These are phyloP conservation scores for Ceriops tagal DNA, from an alignment of 345 rosid species.

Conservation along the genomic window DNA sequence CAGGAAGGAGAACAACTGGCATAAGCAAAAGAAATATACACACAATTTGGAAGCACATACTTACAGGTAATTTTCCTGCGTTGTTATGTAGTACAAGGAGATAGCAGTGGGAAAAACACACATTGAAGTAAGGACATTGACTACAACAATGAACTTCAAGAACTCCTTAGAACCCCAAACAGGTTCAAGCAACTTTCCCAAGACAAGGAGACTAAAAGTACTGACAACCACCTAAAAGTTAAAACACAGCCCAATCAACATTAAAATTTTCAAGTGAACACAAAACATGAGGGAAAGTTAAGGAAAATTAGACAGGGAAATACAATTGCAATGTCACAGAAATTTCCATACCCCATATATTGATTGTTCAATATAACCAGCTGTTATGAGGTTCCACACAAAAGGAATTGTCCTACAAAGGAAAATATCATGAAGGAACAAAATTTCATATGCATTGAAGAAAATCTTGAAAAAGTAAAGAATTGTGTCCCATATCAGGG, in stretches of 20 bases:
- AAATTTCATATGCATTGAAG: neutral
- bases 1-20: neutral
- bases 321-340: neutral
- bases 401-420: slow-evolving; percentile 86
- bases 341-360: slow-evolving; percentile 66
- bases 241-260: slow-evolving; percentile 4
- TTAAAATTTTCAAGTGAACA: slow-evolving; percentile 7
- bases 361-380: slow-evolving; percentile 86
- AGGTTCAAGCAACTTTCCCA: slow-evolving; percentile 95
- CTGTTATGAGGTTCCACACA: slow-evolving; percentile 90
- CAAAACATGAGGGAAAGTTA: neutral
- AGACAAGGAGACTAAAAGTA: slow-evolving; percentile 70
- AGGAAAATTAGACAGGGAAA: slow-evolving; percentile 8
- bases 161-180: slow-evolving; percentile 97
- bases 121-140: slow-evolving; percentile 74
- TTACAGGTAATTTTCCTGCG: slow-evolving; percentile 83
- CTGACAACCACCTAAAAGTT: slow-evolving; percentile 56
- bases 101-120: slow-evolving; percentile 83
- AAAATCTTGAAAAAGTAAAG: slow-evolving; percentile 4
- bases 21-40: slow-evolving; percentile 4
- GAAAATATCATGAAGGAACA: slow-evolving; percentile 7
- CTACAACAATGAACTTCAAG: slow-evolving; percentile 81
- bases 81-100: slow-evolving; percentile 75
- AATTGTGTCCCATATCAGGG: neutral
- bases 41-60: slow-evolving; percentile 23